Evolutionary conservation across 495 filamentous ascomycete genomes (phyloP).

Genomic region (Durotheca rogersii): DNA sequence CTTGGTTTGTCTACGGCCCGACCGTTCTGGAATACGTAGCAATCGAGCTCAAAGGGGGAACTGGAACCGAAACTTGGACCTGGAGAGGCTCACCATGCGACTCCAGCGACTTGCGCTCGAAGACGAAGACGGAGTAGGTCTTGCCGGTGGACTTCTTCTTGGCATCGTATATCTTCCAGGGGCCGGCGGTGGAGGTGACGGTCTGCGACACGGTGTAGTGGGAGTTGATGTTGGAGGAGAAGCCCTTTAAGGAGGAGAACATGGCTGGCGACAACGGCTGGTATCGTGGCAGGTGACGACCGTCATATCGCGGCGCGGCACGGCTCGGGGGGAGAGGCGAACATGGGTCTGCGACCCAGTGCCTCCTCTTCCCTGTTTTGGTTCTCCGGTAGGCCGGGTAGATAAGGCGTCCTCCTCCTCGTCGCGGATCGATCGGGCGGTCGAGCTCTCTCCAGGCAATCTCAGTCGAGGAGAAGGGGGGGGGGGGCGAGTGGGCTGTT

Average conservation of each 20-base stretch:
- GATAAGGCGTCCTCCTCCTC: conserved; percentile 4
- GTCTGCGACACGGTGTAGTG: conserved; percentile 79
- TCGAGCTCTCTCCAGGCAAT: conserved; percentile 1
- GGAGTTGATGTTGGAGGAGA: conserved; percentile 80
- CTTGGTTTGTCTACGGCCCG: too few species aligned
- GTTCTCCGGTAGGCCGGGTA: too few species aligned
- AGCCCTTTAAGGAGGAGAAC: conserved; percentile 91
- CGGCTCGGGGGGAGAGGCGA: conserved; percentile 4
- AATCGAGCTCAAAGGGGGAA: not conserved
- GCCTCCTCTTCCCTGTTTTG: too few species aligned
- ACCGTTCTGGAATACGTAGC: too few species aligned
- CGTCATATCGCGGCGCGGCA: conserved; percentile 32
- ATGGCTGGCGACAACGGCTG: conserved; percentile 51
- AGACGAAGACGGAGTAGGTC: conserved; percentile 87
- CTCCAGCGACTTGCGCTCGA: conserved; percentile 85
- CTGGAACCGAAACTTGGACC: conserved; percentile 29
- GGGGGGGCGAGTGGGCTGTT: too few species aligned
- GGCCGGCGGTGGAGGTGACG: conserved; percentile 72
- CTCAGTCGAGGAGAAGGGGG: too few species aligned
- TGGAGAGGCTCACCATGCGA: conserved; percentile 47
- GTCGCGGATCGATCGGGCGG: conserved; percentile 2
- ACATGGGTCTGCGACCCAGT: conserved; percentile 15
- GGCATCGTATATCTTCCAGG: conserved; percentile 96
- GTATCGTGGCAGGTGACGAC: conserved; percentile 17
- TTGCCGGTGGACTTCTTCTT: conserved; percentile 94